Conservation (phyloP, 2,329 filamentous ascomycete genomes). For the Corniculantispora saksenae region DNA sequence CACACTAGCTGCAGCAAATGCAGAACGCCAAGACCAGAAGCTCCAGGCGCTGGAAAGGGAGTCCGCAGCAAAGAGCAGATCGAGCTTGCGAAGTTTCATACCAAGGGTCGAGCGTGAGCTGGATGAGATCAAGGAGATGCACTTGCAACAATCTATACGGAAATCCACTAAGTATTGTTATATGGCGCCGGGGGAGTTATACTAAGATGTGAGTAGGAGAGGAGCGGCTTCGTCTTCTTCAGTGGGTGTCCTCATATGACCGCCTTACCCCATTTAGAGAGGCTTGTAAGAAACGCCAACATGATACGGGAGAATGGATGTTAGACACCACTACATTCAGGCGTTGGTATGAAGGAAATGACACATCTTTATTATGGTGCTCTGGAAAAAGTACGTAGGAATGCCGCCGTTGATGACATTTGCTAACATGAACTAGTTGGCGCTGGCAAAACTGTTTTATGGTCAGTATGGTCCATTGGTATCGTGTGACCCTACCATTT, state of each 20-base stretch:
- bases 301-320: not conserved
- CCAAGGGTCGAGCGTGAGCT: not conserved
- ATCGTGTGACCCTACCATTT: not conserved
- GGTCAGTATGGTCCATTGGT: not conserved
- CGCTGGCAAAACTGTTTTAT: not conserved
- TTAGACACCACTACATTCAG: not conserved
- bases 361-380: not conserved
- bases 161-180: not conserved
- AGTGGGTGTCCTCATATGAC: not conserved
- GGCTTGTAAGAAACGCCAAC: not conserved
- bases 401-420: not conserved
- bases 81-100: not conserved
- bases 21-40: not conserved
- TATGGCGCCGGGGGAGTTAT: too few species aligned
- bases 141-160: not conserved
- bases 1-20: not conserved
- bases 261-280: not conserved
- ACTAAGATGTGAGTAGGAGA: not conserved
- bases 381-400: not conserved
- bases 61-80: not conserved
- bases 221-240: not conserved
- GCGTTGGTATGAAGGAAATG: not conserved
- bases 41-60: not conserved
- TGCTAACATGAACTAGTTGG: not conserved
- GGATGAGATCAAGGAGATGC: not conserved